Conservation (phyloP, 176 grass and related monocot species). For the Carex littledalei region DNA sequence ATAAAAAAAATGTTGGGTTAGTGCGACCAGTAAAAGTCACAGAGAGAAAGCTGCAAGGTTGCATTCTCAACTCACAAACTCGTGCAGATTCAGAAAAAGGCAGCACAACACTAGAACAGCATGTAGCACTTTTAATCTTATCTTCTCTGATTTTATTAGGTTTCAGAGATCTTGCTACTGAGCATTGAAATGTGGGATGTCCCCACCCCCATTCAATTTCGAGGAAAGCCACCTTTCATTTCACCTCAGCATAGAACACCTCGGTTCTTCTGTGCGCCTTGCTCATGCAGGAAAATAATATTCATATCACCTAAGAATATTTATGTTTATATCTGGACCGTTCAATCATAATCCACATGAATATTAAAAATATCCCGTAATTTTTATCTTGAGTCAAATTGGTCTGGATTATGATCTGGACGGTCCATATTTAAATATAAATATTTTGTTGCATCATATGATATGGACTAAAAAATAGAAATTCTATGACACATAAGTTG, state of each 20-base stretch:
- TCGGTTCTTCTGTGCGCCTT: neutral
- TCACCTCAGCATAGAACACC: neutral
- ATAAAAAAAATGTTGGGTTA: neutral
- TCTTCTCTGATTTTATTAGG: slow-evolving; percentile 19
- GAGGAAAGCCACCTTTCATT: neutral
- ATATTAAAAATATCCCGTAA: too few relatives aligned
- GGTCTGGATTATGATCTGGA: too few relatives aligned
- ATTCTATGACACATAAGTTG: too few relatives aligned
- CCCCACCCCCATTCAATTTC: neutral
- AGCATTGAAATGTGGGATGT: slow-evolving; percentile 19
- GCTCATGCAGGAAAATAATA: neutral
- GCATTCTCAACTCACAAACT: slow-evolving; percentile 1
- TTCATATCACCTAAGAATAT: too few relatives aligned
- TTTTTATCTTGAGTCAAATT: too few relatives aligned
- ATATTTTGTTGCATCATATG: too few relatives aligned
- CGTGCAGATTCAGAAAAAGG: slow-evolving; percentile 6
- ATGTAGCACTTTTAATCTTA: slow-evolving; percentile 13
- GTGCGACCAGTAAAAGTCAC: neutral
- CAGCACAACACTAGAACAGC: neutral
- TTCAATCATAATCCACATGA: too few relatives aligned
- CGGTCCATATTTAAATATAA: too few relatives aligned
- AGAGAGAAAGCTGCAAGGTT: slow-evolving; percentile 8
- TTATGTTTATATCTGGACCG: too few relatives aligned
- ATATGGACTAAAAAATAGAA: too few relatives aligned
- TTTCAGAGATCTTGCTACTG: slow-evolving; percentile 15